Percentiles rank a stretch among this genome's conserved stretches.
phyloP scores from a whole-genome alignment of 306 rosid species.

The Arachis hypogaea region DNA sequence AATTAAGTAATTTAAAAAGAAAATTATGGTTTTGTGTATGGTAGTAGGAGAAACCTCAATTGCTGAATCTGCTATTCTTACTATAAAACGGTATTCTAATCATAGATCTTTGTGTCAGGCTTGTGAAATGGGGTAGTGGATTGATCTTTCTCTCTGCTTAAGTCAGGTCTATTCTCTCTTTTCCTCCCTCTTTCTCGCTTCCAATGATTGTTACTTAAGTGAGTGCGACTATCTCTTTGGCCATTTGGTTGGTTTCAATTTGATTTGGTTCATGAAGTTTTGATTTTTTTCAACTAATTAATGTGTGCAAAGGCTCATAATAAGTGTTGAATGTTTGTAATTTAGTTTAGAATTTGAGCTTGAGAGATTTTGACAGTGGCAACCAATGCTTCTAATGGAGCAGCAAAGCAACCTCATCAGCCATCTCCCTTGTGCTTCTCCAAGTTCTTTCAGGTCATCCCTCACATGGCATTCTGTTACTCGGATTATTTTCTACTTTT shows the following conservation, averaged over 20 bases:
- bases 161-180: slow-evolving; percentile 29
- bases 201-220: not conserved
- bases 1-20: not conserved
- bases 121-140: slow-evolving; percentile 36
- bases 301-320: not conserved
- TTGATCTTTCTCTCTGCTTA: slow-evolving; percentile 35
- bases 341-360: slow-evolving; percentile 42
- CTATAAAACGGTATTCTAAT: slow-evolving; percentile 50
- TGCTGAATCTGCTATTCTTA: slow-evolving; percentile 23
- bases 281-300: not conserved
- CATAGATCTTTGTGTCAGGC: slow-evolving; percentile 40
- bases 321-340: slow-evolving; percentile 29
- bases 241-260: not conserved
- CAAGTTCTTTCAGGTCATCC: slow-evolving; percentile 81
- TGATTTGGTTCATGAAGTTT: slow-evolving; percentile 17
- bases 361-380: slow-evolving; percentile 52
- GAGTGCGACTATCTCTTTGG: not conserved
- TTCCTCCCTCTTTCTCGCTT: not conserved
- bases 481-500: slow-evolving; percentile 7
- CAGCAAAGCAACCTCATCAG: slow-evolving; percentile 74
- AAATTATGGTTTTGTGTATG: slow-evolving; percentile 29
- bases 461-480: slow-evolving; percentile 2
- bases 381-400: slow-evolving; percentile 64
- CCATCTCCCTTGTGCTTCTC: slow-evolving; percentile 94
- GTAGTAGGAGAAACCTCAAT: slow-evolving; percentile 43